Conservation (phyloP, 2,329 filamentous ascomycete genomes). For the Botryotinia globosa region DNA sequence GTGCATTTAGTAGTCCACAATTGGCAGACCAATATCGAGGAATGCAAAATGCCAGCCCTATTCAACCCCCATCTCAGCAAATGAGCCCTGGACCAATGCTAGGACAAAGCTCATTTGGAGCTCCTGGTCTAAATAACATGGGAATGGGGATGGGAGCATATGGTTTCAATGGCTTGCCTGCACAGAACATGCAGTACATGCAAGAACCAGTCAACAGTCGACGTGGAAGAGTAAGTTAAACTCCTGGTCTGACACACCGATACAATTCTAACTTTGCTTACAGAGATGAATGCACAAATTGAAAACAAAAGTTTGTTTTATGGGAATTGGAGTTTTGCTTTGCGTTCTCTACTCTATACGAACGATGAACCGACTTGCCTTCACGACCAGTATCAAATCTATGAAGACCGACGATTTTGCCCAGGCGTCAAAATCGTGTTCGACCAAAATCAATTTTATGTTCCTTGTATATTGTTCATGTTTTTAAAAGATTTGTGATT, state of each 20-base stretch:
- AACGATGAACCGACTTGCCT: constrained; percentile 7
- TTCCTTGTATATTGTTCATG: constrained; percentile 8
- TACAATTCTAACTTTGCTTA: neutral
- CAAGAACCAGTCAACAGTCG: constrained; percentile 56
- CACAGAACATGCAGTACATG: constrained; percentile 51
- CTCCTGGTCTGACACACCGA: neutral
- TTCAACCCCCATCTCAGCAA: constrained; percentile 41
- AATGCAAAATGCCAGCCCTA: constrained; percentile 51
- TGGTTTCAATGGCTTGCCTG: constrained; percentile 47
- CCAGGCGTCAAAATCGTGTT: constrained; percentile 12
- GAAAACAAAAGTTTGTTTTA: neutral
- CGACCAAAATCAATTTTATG: neutral
- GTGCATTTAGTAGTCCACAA: constrained; percentile 49
- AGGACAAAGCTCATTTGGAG: constrained; percentile 45
- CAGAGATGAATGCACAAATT: constrained; percentile 19
- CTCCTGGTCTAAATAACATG: constrained; percentile 49
- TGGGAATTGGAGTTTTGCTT: neutral
- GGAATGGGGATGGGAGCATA: constrained; percentile 47
- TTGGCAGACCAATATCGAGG: constrained; percentile 55
- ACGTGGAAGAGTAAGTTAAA: constrained; percentile 53
- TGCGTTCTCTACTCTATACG: neutral
- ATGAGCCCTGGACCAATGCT: constrained; percentile 44
- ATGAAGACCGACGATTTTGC: neutral
- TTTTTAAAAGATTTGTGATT: neutral
- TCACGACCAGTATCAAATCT: neutral